These are phyloP conservation scores for Gillenia trifoliata DNA, from an alignment of 306 rosid genomes.

Conservation along the genomic window DNA sequence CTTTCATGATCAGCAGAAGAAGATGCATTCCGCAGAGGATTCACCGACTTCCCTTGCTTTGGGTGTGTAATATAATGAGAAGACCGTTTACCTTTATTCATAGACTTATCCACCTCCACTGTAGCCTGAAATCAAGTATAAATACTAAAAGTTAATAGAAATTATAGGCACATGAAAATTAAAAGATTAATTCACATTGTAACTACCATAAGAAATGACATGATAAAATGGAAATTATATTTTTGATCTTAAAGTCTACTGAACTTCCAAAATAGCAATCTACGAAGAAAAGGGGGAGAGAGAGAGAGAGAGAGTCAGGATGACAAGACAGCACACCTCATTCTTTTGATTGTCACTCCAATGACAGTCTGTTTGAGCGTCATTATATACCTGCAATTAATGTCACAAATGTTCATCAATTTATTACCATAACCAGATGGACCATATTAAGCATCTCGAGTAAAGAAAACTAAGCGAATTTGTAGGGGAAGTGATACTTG, in stretches of 20 bases:
- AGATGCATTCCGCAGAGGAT: constrained; percentile 40
- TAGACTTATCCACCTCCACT: constrained; percentile 50
- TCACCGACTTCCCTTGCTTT: constrained; percentile 43
- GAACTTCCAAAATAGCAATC: too few relatives aligned
- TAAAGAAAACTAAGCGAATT: constrained; percentile 1
- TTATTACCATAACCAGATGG: constrained; percentile 22
- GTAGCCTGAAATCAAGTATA: constrained; percentile 42
- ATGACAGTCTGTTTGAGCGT: constrained; percentile 40
- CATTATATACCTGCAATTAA: constrained; percentile 46
- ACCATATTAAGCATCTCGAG: not conserved
- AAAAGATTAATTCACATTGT: not conserved
- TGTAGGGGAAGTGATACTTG: constrained; percentile 15
- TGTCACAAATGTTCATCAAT: constrained; percentile 23
- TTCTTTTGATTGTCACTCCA: constrained; percentile 40
- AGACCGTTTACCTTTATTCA: constrained; percentile 62
- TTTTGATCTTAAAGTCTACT: too few relatives aligned
- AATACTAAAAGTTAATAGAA: constrained; percentile 12
- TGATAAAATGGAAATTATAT: not conserved
- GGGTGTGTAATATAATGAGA: constrained; percentile 45
- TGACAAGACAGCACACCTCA: constrained; percentile 41
- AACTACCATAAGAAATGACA: not conserved
- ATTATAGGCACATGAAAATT: constrained; percentile 5
- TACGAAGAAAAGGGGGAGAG: too few relatives aligned
- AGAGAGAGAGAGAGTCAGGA: not conserved
- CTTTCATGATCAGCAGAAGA: constrained; percentile 38